Evolutionary conservation across 805 yeast genomes (phyloP), one percentile per base, ranked within the genome.

Genomic region (Hanseniaspora meyeri): DNA sequence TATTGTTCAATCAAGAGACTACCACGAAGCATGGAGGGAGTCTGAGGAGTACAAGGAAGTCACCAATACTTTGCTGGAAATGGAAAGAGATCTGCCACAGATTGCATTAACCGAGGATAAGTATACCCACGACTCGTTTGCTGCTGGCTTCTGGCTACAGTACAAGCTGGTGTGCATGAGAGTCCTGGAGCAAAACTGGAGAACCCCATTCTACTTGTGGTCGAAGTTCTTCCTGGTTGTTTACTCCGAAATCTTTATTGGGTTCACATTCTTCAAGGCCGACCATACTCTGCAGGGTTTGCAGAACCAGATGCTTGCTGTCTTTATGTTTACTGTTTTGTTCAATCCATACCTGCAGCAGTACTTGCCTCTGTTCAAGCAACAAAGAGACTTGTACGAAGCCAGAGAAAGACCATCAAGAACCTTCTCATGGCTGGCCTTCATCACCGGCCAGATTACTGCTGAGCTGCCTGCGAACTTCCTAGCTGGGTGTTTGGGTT

Each of bases 381-480:
- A 62, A n/a, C 64, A 70, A 14, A 66, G 75, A 61, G 73, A 70
- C 16, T 60, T 71, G 31, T 73, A 63, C 58, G 75, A 72, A 61
- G 74, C 70, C 2, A 65, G 76, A 63, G 76, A 73, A 59, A 67
- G 68, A 46, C 64, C 69, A 55, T 70, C 74, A 16, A 72, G 70
- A 57, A 72, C 74, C 50, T 72, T 69, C 60, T 72, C 80, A 9
- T 84, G 90, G 88, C 59, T 69, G 51, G 77, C 83, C 0, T 83
- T 83, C 59, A 72, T 83, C 55, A 51, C 74, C 36, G 79, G 85
- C 12, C 87, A 82, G 64, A 73, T 83, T 42, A 67, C 81, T 27
- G 80, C 79, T 45, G 91, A 84, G 65, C 68, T 81, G 42, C 89
- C 89, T 46, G 82, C 81, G 80, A 78, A 81, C 61, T 58, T 79